phyloP scores from a whole-genome alignment of 805 yeast genomes.

The Nakazawaea ambrosiae region DNA sequence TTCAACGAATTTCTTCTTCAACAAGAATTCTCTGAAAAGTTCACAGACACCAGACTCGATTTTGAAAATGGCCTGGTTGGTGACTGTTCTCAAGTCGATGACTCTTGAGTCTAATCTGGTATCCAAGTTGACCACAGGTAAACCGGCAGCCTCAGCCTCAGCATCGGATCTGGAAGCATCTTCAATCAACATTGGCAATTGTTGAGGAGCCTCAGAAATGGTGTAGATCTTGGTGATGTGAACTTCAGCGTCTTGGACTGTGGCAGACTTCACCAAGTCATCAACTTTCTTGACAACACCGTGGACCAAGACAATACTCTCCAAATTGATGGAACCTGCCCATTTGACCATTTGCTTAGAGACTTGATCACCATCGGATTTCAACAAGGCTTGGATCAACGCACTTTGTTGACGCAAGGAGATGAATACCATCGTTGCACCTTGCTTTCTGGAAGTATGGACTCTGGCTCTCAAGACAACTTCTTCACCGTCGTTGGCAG shows the following conservation, averaged over 20 bases:
- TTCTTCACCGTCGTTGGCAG: conserved; percentile 63
- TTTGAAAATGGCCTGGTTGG: conserved; percentile 96
- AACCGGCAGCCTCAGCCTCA: conserved; percentile 84
- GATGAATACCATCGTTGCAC: conserved; percentile 88
- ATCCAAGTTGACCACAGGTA: conserved; percentile 93
- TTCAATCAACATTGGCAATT: conserved; percentile 89
- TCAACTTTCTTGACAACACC: conserved; percentile 81
- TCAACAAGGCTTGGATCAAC: conserved; percentile 78
- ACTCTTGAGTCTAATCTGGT: conserved; percentile 94
- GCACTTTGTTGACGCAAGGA: conserved; percentile 87
- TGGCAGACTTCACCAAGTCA: conserved; percentile 83
- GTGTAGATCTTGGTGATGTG: conserved; percentile 66
- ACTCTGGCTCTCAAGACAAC: conserved; percentile 90
- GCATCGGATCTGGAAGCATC: conserved; percentile 95
- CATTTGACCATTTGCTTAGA: conserved; percentile 97
- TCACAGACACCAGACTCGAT: conserved; percentile 85
- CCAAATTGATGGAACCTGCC: conserved; percentile 80
- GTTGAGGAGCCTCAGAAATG: conserved; percentile 83
- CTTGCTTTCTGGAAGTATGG: conserved; percentile 90
- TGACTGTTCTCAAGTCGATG: conserved; percentile 91
- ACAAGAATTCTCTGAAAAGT: conserved; percentile 84
- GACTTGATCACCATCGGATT: conserved; percentile 60
- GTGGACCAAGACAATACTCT: conserved; percentile 84
- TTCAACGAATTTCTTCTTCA: conserved; percentile 67
- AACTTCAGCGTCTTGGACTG: conserved; percentile 86